Evolutionary conservation across 2,329 filamentous ascomycete species (phyloP).

Genomic region (Ascocoryne sarcoides): DNA sequence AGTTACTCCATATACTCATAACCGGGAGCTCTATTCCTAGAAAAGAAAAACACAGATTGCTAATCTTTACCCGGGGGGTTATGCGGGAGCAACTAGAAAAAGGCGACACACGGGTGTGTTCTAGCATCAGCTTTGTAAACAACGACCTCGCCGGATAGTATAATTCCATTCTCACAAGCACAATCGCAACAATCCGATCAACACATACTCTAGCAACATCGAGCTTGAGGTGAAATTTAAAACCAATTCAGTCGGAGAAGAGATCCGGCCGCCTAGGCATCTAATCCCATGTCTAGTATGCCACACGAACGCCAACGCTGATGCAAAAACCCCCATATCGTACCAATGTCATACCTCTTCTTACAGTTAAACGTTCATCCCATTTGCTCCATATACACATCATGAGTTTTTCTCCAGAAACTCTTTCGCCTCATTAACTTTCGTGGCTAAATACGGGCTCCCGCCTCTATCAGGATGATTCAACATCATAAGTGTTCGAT

Average conservation of each 20-base stretch:
- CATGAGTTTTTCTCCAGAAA: conserved; percentile 67
- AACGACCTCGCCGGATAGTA: no score
- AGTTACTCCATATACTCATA: no score
- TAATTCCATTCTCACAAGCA: no score
- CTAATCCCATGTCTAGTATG: conserved; percentile 4
- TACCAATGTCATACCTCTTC: conserved; percentile 9
- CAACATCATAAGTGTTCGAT: conserved; percentile 89
- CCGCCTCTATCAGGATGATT: conserved; percentile 98
- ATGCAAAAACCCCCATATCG: conserved; percentile 11
- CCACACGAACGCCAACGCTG: conserved; percentile 22
- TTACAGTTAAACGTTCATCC: background rate
- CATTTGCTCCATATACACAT: conserved; percentile 2
- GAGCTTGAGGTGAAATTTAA: no score
- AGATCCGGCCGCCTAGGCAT: conserved; percentile 14
- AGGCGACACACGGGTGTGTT: no score
- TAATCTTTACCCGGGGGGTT: no score
- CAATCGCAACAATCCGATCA: no score
- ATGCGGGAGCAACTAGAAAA: no score
- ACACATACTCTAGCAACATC: no score
- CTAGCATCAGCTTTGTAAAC: no score
- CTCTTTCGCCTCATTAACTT: conserved; percentile 98
- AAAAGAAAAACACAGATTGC: no score
- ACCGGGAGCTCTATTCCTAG: no score
- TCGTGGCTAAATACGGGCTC: conserved; percentile 91
- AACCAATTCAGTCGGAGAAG: conserved; percentile 17